Evolutionary conservation across 2,329 filamentous ascomycete genomes (phyloP).

Genomic region (Lasiodiplodia hormozganensis): DNA sequence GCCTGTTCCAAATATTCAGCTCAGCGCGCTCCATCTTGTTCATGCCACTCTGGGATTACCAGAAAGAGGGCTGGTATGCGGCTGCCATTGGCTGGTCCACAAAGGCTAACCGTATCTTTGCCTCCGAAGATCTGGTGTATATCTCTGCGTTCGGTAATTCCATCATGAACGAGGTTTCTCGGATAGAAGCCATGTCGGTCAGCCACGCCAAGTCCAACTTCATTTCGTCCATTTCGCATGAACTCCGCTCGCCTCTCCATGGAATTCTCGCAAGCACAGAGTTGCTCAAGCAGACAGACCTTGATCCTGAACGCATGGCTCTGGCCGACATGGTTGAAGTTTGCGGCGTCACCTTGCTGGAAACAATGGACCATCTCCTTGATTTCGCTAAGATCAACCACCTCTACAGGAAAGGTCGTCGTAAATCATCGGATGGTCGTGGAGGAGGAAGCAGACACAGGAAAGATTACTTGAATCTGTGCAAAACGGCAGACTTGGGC

Average conservation of each 20-base stretch:
- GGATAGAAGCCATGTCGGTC: slow-evolving; percentile 47
- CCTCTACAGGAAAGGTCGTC: slow-evolving; percentile 35
- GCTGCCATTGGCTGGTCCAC: slow-evolving; percentile 52
- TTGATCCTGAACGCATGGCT: slow-evolving; percentile 49
- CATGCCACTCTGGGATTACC: slow-evolving; percentile 60
- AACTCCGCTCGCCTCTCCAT: slow-evolving; percentile 55
- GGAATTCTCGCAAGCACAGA: slow-evolving; percentile 54
- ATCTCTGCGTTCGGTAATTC: slow-evolving; percentile 52
- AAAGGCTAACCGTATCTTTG: slow-evolving; percentile 37
- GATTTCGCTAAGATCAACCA: slow-evolving; percentile 56
- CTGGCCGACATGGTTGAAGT: slow-evolving; percentile 57
- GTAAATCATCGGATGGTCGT: not conserved
- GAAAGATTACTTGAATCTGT: not conserved
- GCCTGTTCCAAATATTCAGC: slow-evolving; percentile 54
- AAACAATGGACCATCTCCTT: slow-evolving; percentile 54
- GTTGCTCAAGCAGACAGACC: slow-evolving; percentile 54
- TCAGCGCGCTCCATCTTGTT: slow-evolving; percentile 57
- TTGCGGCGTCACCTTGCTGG: slow-evolving; percentile 58
- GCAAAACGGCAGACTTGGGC: slow-evolving; percentile 4
- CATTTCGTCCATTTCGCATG: slow-evolving; percentile 60
- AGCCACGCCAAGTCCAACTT: slow-evolving; percentile 61
- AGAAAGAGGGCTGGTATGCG: slow-evolving; percentile 54
- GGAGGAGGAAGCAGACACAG: not conserved
- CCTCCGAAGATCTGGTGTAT: slow-evolving; percentile 49
- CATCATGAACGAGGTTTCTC: slow-evolving; percentile 50